Conservation (phyloP, 2,329 filamentous ascomycete species). For the Calonectria pseudoturangicola region DNA sequence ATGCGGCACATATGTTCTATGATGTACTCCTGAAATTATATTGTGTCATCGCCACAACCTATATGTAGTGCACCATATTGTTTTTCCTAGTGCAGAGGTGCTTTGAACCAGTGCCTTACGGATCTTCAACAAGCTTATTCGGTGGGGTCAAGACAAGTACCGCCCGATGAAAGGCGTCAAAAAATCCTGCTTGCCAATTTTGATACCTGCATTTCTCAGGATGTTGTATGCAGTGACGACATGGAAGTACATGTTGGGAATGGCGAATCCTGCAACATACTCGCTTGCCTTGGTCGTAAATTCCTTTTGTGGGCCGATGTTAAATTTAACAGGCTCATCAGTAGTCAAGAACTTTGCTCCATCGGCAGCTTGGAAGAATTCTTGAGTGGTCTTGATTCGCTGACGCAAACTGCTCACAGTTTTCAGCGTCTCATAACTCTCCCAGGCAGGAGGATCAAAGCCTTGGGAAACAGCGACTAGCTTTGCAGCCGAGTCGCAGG, state of each 20-base stretch:
- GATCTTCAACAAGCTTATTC: not conserved
- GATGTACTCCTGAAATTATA: not conserved
- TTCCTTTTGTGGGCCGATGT: not conserved
- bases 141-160: not conserved
- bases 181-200: slow-evolving; percentile 14
- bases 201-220: not conserved
- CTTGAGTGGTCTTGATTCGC: not conserved
- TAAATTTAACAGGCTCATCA: not conserved
- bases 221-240: slow-evolving; percentile 18
- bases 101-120: not conserved
- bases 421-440: not conserved
- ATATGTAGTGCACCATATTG: not conserved
- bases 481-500: slow-evolving; percentile 21
- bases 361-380: not conserved
- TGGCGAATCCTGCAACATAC: slow-evolving; percentile 7
- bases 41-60: not conserved
- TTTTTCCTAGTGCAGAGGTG: not conserved
- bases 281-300: not conserved
- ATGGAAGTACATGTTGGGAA: slow-evolving; percentile 25
- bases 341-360: not conserved
- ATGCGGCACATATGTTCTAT: too few relatives aligned
- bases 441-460: not conserved
- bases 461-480: slow-evolving; percentile 7
- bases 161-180: not conserved
- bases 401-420: slow-evolving; percentile 5